Conservation (phyloP, 768 basidiomycete genomes). For the Collybiopsis confluens region DNA sequence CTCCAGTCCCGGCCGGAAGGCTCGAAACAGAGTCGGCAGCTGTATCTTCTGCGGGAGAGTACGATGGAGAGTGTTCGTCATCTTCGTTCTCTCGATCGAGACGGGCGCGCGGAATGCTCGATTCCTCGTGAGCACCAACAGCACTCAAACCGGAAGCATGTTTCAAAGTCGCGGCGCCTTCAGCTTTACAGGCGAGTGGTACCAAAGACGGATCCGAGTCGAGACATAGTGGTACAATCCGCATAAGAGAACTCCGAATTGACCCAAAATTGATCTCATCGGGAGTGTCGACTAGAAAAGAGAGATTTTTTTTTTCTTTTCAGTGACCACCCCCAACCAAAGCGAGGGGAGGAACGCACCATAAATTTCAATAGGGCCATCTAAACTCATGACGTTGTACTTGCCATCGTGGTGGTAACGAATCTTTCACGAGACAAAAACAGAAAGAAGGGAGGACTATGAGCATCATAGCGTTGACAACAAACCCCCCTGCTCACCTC, state of each 20-base stretch:
- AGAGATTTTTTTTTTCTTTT: constrained; percentile 14
- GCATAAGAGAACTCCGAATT: constrained; percentile 63
- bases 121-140: constrained; percentile 10
- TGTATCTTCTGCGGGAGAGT: neutral
- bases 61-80: too few relatives aligned
- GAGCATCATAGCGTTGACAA: too few relatives aligned
- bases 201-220: constrained; percentile 83
- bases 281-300: constrained; percentile 62
- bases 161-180: constrained; percentile 21
- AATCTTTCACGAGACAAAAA: constrained; percentile 35
- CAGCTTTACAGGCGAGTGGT: constrained; percentile 59
- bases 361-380: constrained; percentile 84
- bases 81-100: too few relatives aligned
- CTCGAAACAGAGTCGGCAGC: neutral
- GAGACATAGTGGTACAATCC: constrained; percentile 80
- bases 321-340: neutral
- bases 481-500: constrained; percentile 52
- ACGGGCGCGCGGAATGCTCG: constrained; percentile 9
- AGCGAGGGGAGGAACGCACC: constrained; percentile 45
- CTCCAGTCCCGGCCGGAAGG: too few relatives aligned
- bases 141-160: neutral
- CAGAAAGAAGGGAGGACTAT: neutral
- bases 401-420: constrained; percentile 97
- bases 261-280: constrained; percentile 55
- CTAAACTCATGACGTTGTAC: constrained; percentile 88